These are phyloP conservation scores for Trapa bicornis DNA, from an alignment of 345 rosid genomes.

Conservation along the genomic window DNA sequence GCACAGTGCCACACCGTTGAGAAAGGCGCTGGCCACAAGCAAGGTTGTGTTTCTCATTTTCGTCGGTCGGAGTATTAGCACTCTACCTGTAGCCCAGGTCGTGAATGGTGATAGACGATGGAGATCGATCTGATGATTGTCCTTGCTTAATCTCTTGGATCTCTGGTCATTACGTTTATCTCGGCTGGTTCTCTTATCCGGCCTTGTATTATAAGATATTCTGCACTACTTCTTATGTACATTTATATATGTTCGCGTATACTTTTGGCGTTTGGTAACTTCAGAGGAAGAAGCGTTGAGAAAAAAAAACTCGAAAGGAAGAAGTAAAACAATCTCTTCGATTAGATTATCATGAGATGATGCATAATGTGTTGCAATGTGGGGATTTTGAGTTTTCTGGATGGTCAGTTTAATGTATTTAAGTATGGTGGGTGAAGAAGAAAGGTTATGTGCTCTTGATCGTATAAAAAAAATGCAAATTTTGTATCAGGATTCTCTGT, in stretches of 20 bases:
- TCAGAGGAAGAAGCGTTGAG: background rate
- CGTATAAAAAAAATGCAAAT: background rate
- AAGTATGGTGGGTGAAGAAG: background rate
- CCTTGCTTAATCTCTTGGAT: background rate
- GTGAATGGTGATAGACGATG: background rate
- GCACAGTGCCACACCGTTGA: slow-evolving; percentile 91
- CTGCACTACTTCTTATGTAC: background rate
- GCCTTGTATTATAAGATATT: background rate
- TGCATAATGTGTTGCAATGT: background rate
- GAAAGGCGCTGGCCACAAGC: slow-evolving; percentile 92
- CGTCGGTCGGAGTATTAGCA: background rate
- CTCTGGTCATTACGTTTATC: background rate
- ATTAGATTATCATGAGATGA: background rate
- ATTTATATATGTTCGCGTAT: background rate
- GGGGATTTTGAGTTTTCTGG: background rate
- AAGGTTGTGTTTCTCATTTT: slow-evolving; percentile 29
- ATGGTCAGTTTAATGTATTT: background rate
- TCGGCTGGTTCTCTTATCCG: background rate
- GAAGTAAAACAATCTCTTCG: background rate
- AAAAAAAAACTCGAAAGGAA: background rate
- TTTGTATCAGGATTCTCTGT: background rate
- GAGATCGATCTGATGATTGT: background rate
- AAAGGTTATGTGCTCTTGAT: background rate
- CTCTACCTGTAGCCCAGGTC: background rate
- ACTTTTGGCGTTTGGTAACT: background rate